Percentiles rank a stretch among this genome's conserved stretches.
phyloP scores from a whole-genome alignment of 495 filamentous ascomycete genomes.

The Viridothelium virens region DNA sequence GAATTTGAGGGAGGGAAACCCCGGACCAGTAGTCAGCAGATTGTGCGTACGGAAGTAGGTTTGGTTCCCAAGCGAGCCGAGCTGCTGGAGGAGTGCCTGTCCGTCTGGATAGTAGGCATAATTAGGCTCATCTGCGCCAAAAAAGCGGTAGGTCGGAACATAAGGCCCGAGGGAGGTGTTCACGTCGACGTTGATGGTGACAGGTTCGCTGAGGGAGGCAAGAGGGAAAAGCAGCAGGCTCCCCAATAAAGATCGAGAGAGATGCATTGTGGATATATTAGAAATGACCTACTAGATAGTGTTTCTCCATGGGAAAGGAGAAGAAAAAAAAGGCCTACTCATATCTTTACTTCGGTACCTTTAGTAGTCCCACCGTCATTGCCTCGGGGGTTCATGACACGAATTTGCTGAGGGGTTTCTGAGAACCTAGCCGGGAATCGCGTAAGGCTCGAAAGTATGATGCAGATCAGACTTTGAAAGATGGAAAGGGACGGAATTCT shows the following conservation, averaged over 20 bases:
- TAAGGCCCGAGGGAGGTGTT: neutral
- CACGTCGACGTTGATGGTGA: neutral
- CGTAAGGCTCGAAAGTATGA: neutral
- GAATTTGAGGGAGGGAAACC: conserved; percentile 17
- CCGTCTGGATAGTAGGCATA: conserved; percentile 20
- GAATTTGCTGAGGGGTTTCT: neutral
- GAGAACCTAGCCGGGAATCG: neutral
- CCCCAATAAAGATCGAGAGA: neutral
- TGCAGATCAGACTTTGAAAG: neutral
- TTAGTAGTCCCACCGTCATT: neutral
- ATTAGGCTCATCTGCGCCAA: conserved; percentile 17
- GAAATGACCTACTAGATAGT: neutral
- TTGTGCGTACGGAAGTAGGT: conserved; percentile 25
- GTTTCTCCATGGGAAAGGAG: neutral
- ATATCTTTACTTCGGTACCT: neutral
- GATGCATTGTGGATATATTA: neutral
- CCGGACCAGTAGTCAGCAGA: conserved; percentile 21
- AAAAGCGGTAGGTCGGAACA: conserved; percentile 14
- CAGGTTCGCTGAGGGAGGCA: neutral
- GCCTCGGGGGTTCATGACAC: neutral
- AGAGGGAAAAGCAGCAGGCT: neutral
- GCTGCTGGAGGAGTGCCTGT: conserved; percentile 16
- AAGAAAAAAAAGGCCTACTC: neutral
- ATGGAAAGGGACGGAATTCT: neutral
- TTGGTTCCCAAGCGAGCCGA: conserved; percentile 20